phyloP scores from a whole-genome alignment of 2,329 filamentous ascomycete genomes.

The Daldinia sp. region DNA sequence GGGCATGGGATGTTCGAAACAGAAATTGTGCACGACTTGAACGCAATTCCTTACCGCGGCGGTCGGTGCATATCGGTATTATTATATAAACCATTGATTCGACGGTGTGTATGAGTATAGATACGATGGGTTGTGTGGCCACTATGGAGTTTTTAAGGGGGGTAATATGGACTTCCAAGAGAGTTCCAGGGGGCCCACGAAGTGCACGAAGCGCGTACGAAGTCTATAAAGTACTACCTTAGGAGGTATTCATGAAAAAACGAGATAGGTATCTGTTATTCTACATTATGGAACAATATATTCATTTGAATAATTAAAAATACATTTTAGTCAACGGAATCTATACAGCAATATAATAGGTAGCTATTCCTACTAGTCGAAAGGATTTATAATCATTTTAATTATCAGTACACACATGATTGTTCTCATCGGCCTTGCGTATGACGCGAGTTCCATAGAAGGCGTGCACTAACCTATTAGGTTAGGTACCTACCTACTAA shows the following conservation, averaged over 20 bases:
- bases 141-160: slow-evolving; percentile 13
- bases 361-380: background rate
- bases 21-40: slow-evolving; percentile 11
- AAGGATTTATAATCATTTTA: slow-evolving; percentile 3
- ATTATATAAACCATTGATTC: slow-evolving; percentile 1
- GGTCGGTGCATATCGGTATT: slow-evolving; percentile 12
- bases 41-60: slow-evolving; percentile 7
- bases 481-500: background rate
- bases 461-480: too few relatives aligned
- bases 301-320: background rate
- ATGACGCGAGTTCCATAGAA: too few relatives aligned
- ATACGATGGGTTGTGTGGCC: slow-evolving; percentile 25
- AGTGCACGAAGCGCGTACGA: slow-evolving; percentile 13
- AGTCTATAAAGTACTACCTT: slow-evolving; percentile 7
- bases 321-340: background rate
- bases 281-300: slow-evolving; percentile 2
- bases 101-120: slow-evolving; percentile 19
- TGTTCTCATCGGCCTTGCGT: background rate
- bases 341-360: too few relatives aligned
- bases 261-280: slow-evolving; percentile 24
- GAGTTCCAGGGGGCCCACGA: background rate
- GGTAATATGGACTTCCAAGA: background rate
- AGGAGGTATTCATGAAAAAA: slow-evolving; percentile 18
- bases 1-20: slow-evolving; percentile 8
- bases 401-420: background rate